Conservation (phyloP, 345 rosid genomes). For the Hibiscus trionum region DNA sequence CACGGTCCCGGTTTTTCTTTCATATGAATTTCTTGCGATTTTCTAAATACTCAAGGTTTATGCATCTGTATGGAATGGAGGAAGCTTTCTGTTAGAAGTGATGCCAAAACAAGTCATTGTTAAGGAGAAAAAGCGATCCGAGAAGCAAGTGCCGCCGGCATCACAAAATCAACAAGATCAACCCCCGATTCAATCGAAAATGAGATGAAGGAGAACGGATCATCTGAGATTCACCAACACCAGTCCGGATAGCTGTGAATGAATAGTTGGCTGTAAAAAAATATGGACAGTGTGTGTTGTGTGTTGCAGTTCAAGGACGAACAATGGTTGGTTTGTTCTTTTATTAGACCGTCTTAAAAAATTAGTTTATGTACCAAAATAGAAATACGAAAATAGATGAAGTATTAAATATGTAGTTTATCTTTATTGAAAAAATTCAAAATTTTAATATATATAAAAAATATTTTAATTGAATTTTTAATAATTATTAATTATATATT, state of each 20-base stretch:
- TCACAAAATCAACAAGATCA: slow-evolving; percentile 17
- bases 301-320: neutral
- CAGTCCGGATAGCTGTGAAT: neutral
- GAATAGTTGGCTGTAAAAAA: neutral
- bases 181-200: neutral
- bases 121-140: slow-evolving; percentile 64
- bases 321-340: neutral
- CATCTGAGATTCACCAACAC: neutral
- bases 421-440: too few species aligned
- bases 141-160: slow-evolving; percentile 18
- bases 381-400: too few species aligned
- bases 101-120: slow-evolving; percentile 83
- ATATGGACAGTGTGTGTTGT: neutral
- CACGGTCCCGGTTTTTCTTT: slow-evolving; percentile 81
- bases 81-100: slow-evolving; percentile 78
- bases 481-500: too few species aligned
- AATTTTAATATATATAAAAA: too few species aligned
- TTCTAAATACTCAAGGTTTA: slow-evolving; percentile 85
- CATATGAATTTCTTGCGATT: slow-evolving; percentile 55
- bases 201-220: neutral
- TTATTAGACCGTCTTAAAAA: neutral
- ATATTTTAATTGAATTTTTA: too few species aligned
- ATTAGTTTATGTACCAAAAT: too few species aligned
- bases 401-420: too few species aligned
- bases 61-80: slow-evolving; percentile 88